phyloP scores from a whole-genome alignment of 768 basidiomycete genomes.

The Lyophyllum atratum region DNA sequence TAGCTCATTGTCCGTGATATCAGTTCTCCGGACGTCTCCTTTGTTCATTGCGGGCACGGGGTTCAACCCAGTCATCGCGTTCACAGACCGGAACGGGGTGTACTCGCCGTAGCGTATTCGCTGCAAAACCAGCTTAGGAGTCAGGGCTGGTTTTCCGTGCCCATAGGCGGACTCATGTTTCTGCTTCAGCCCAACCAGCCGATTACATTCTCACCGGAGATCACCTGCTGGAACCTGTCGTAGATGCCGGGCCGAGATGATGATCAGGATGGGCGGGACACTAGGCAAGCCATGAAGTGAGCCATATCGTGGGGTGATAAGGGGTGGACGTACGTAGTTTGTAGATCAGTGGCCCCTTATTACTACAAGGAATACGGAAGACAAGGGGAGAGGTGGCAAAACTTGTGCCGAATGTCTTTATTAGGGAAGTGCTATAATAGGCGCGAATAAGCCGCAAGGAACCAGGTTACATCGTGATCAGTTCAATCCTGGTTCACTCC shows the following conservation, averaged over 20 bases:
- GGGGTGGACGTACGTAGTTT: neutral
- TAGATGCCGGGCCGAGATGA: slow-evolving; percentile 2
- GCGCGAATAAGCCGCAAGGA: slow-evolving; percentile 16
- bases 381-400: slow-evolving; percentile 7
- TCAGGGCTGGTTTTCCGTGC: neutral
- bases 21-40: neutral
- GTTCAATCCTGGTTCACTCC: slow-evolving; percentile 19
- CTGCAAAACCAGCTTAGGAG: neutral
- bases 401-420: slow-evolving; percentile 14
- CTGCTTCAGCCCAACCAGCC: neutral
- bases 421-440: slow-evolving; percentile 24
- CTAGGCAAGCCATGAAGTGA: neutral
- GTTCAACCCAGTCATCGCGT: neutral
- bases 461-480: slow-evolving; percentile 21
- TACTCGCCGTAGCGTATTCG: neutral
- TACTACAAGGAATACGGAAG: neutral
- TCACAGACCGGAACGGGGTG: neutral
- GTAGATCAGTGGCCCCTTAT: neutral
- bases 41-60: neutral
- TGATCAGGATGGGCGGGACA: neutral
- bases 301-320: neutral
- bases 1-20: neutral
- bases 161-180: neutral
- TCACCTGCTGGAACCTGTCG: slow-evolving; percentile 2
- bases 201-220: neutral